These are phyloP conservation scores for Trebouxia gelatinosa DNA, from an alignment of 163 green algal genomes.

Conservation along the genomic window DNA sequence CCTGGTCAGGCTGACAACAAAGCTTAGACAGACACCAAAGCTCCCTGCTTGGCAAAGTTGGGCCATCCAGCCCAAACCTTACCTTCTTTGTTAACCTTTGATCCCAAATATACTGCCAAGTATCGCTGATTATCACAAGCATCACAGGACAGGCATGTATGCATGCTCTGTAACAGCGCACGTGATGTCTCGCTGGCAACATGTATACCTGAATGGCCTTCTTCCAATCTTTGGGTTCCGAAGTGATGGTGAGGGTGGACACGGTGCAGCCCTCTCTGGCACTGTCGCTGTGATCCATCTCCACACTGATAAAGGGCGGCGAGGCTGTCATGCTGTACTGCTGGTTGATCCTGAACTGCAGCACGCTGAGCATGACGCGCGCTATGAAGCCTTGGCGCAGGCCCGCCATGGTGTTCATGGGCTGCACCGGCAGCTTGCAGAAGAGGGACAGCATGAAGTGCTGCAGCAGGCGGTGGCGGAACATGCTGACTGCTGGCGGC, in stretches of 20 bases:
- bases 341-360: constrained; percentile 90
- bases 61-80: no score
- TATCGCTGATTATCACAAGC: no score
- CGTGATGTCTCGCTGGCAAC: no score
- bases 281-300: constrained; percentile 86
- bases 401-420: constrained; percentile 70
- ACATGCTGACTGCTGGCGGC: constrained; percentile 65
- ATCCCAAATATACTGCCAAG: no score
- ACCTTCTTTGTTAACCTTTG: no score
- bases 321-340: constrained; percentile 57
- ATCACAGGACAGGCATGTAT: no score
- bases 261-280: constrained; percentile 93
- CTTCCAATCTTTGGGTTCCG: constrained; percentile 88
- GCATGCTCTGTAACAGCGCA: no score
- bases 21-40: no score
- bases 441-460: constrained; percentile 94
- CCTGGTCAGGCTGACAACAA: no score
- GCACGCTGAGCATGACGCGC: constrained; percentile 84
- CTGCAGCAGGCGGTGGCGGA: constrained; percentile 94
- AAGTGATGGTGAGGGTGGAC: constrained; percentile 89
- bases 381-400: constrained; percentile 55
- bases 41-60: no score
- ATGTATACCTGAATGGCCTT: constrained; percentile 66
- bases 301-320: constrained; percentile 83
- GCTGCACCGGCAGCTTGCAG: constrained; percentile 90